phyloP scores from a whole-genome alignment of 225 moss, liverwort and hornwort species.

The Polytrichum commune region DNA sequence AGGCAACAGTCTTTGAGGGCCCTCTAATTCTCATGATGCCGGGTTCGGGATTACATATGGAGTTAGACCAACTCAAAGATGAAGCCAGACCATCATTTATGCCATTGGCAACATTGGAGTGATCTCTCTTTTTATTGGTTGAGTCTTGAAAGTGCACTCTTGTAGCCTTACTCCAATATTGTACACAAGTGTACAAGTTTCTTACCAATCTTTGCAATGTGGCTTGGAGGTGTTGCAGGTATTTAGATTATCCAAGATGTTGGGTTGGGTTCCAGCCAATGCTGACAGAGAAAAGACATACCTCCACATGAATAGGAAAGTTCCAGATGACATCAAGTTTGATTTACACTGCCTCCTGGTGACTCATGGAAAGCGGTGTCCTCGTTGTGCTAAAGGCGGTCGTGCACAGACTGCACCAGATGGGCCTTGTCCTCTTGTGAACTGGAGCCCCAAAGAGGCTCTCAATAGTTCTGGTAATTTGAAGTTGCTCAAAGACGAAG shows the following conservation, averaged over 20 bases:
- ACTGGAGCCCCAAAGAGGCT: conserved; percentile 54
- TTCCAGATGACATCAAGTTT: conserved; percentile 80
- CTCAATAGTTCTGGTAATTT: conserved; percentile 9
- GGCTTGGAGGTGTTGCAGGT: conserved; percentile 40
- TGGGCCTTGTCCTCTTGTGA: conserved; percentile 75
- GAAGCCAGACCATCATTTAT: too few species aligned
- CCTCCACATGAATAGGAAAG: conserved; percentile 79
- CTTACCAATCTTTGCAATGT: not conserved
- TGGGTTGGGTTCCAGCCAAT: conserved; percentile 83
- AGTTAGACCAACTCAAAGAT: too few species aligned
- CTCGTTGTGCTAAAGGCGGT: conserved; percentile 69
- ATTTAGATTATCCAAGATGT: conserved; percentile 87
- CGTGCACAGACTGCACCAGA: conserved; percentile 58
- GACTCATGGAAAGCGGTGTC: conserved; percentile 85
- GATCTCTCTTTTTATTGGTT: not conserved
- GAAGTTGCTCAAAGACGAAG: conserved; percentile 31
- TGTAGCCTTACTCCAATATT: not conserved
- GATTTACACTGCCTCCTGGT: conserved; percentile 90
- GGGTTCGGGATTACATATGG: too few species aligned
- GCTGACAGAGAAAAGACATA: conserved; percentile 90
- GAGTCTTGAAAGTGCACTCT: not conserved
- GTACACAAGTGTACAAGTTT: too few species aligned
- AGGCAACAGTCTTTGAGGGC: too few species aligned
- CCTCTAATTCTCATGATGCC: too few species aligned
- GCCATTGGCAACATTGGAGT: too few species aligned